Evolutionary conservation across 1,284 basidiomycete genomes (phyloP), one percentile per base, ranked within the genome.

Genomic region (Tetrapyrgos nigripes): DNA sequence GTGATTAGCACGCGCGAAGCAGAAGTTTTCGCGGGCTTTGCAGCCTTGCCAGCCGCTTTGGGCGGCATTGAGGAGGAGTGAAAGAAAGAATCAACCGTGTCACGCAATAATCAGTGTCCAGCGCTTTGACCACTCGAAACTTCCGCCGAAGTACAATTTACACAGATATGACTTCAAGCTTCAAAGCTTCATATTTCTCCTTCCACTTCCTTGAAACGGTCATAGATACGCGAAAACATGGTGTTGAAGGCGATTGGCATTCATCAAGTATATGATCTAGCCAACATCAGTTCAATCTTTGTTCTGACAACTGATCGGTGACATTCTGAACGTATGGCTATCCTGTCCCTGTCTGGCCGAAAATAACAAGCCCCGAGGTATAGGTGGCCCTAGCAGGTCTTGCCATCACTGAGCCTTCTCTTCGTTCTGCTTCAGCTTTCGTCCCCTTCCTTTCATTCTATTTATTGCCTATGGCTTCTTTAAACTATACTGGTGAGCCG

Each of bases 1-100:
- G 51, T 44, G 28, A 90, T 76, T 28, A 91, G 78, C 35, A 81
- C 85, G 52, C 72, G 75, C 4, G 75, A 75, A 14, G 63, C 65
- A n/a, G 73, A 65, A n/a, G 68, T 47, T 13, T 48, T 57, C 23
- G 29, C 23, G 27, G 51, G 19, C 53, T 63, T 69, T 13, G 37
- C 17, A 11, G 51, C 51, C 55, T 66, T 69, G 44, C 64, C 55
- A 9, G 64, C 63, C 59, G 60, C 69, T 59, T 45, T 45, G 13
- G 50, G 31, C 23, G 51, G 10, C 50, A 46, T 46, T 44, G 29
- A 48, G 50, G 47, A 33, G n/a, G n/a, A n/a, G n/a, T n/a, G n/a
- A n/a, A n/a, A n/a, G n/a, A n/a, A n/a, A n/a, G n/a, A n/a, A n/a
- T n/a, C n/a, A n/a, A n/a, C n/a, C n/a, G n/a, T n/a, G n/a, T n/a